Conservation (phyloP, 1,284 basidiomycete genomes). For the Gymnopus androsaceus region DNA sequence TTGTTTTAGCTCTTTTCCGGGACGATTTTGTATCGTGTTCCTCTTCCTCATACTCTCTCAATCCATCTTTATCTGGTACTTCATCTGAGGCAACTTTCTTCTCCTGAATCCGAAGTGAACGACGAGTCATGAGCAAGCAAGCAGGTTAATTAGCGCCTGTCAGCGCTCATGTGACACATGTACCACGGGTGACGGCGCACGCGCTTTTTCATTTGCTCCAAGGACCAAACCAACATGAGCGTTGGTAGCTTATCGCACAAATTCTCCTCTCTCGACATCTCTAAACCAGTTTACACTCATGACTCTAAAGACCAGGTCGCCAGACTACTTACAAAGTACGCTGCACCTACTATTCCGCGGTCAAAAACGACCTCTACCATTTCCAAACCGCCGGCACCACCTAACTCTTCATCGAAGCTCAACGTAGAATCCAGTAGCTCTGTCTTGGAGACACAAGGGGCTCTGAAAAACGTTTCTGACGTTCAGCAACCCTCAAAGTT, state of each 20-base stretch:
- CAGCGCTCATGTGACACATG: too few species aligned
- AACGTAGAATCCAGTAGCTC: constrained; percentile 12
- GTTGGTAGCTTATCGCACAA: background rate
- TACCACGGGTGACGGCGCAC: background rate
- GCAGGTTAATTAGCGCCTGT: too few species aligned
- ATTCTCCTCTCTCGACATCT: constrained; percentile 29
- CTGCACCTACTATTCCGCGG: constrained; percentile 48
- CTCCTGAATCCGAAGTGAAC: too few species aligned
- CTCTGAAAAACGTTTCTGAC: background rate
- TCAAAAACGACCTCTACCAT: constrained; percentile 12
- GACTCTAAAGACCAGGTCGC: constrained; percentile 55
- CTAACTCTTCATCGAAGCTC: constrained; percentile 13
- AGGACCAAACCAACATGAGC: too few species aligned
- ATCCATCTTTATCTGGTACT: too few species aligned
- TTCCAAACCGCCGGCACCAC: constrained; percentile 16
- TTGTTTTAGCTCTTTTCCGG: too few species aligned
- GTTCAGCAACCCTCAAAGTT: constrained; percentile 4
- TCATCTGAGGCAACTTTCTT: too few species aligned
- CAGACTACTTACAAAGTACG: constrained; percentile 67
- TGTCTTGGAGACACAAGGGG: background rate
- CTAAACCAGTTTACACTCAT: constrained; percentile 45
- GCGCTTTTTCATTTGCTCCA: too few species aligned
- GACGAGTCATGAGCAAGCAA: too few species aligned
- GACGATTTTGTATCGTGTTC: too few species aligned
- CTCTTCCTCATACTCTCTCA: too few species aligned